A percentile compares a stretch with the other conserved stretches of the same genome.
Conservation (phyloP, 805 yeast species). For the Cephaloascus albidus region DNA sequence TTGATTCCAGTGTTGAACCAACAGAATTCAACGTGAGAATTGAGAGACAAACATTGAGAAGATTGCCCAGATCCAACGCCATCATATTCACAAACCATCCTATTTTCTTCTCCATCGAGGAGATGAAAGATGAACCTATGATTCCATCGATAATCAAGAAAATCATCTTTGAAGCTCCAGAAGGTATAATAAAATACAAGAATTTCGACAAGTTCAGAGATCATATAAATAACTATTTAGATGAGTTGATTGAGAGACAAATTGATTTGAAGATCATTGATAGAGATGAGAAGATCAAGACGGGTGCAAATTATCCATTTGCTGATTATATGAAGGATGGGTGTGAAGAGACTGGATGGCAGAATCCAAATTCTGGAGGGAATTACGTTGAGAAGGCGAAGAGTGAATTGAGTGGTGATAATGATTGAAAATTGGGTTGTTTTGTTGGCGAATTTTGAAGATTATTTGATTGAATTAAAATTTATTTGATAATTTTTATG, state of each 20-base stretch:
- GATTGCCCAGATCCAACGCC: conserved; percentile 56
- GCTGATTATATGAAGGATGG: conserved; percentile 37
- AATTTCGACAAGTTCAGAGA: conserved; percentile 50
- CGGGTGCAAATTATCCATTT: conserved; percentile 55
- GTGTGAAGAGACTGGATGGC: conserved; percentile 32
- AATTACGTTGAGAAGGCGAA: conserved; percentile 9
- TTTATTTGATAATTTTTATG: no score
- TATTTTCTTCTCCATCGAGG: conserved; percentile 68
- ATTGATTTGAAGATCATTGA: conserved; percentile 43
- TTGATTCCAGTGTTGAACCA: conserved; percentile 33
- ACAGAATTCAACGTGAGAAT: conserved; percentile 57
- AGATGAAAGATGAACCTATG: conserved; percentile 73
- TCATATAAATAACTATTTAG: conserved; percentile 50
- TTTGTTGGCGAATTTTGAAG: no score
- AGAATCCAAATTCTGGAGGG: conserved; percentile 14
- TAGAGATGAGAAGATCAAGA: conserved; percentile 47
- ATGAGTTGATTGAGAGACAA: conserved; percentile 48
- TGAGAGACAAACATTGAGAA: conserved; percentile 63
- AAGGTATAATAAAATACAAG: conserved; percentile 55
- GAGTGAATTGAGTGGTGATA: conserved; percentile 5
- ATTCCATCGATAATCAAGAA: conserved; percentile 58
- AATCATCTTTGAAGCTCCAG: conserved; percentile 58
- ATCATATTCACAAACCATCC: conserved; percentile 73
- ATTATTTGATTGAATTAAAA: no score
- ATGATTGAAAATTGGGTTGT: background rate